Evolutionary conservation across 768 basidiomycete genomes (phyloP), one percentile per base, ranked within the genome.

Genomic region (Suillus tomentosus): DNA sequence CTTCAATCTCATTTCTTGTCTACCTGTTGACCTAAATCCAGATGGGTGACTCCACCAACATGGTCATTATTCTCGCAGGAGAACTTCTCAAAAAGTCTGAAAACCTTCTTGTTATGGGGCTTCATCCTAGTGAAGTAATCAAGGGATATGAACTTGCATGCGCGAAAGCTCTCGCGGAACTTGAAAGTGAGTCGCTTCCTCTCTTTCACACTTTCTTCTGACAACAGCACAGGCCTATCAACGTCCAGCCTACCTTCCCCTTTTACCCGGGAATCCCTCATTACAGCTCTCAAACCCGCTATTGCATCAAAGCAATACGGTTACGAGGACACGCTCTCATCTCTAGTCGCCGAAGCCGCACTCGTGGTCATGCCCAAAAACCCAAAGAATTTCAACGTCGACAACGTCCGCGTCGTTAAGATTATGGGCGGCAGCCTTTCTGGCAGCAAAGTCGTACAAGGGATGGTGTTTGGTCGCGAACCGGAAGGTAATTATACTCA

Each of bases 221-320:
- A 72, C 63, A 34, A 19, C 68, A 55, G 15, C 50, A 10, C 67
- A 95, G 94, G 81, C 68, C 84, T 96, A 27, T 87, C 92, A 19
- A 85, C 83, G 42, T 85, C 84, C 50, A 86, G 82, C 64, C 83
- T 93, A 53, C 90, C 89, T 22, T 85, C 82, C 43, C 96, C 90
- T 0, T 80, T 91, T 36, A 91, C 89, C 5, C 85, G 80, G n/a
- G 75, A 82, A 11, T 82, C 87, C 15, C 89, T 97, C 7, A 79
- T 85, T 31, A 81, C 83, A 13, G 94, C 95, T 3, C 84, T 99
- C 48, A 90, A 89, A 68, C 95, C 97, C 11, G 88, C 94, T 11
- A 94, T 99, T 72, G 96, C 96, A 7, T 92, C 96, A 39, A 99
- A 99, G 77, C 97, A 99, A 74, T 98, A 99, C 60, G 96, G 96